These are phyloP conservation scores for Xylaria sp. DNA, from an alignment of 2,329 filamentous ascomycete species.

Conservation along the genomic window DNA sequence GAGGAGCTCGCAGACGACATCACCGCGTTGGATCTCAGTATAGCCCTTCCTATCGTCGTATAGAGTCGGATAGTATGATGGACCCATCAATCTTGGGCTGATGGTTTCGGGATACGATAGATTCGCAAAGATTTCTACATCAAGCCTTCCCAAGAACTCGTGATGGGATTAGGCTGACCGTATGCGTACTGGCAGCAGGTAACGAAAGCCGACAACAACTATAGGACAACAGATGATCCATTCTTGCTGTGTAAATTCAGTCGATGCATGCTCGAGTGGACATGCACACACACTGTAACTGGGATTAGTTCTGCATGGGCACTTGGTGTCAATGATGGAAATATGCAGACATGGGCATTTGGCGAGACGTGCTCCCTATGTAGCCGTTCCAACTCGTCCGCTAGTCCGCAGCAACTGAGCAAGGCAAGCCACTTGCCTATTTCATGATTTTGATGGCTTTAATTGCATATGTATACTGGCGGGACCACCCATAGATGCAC, in stretches of 20 bases:
- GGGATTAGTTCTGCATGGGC: neutral
- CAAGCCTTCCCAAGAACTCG: neutral
- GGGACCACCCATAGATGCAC: neutral
- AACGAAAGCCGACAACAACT: neutral
- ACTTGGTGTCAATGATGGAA: neutral
- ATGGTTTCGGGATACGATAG: neutral
- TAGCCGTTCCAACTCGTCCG: neutral
- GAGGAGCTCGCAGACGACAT: neutral
- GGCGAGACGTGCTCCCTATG: neutral
- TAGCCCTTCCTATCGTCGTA: neutral
- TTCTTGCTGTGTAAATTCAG: neutral
- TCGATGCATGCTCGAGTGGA: neutral
- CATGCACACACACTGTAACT: neutral
- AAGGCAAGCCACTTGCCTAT: neutral
- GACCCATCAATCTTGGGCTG: neutral
- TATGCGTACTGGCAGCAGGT: neutral
- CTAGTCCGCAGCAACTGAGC: neutral
- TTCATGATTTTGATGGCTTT: neutral
- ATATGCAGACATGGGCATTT: neutral
- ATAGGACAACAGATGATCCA: neutral
- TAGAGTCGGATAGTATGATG: neutral
- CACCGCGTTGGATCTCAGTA: neutral
- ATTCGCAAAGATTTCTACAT: neutral
- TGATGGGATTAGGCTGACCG: neutral
- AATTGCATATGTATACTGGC: constrained; percentile 1